Conservation (phyloP, 768 basidiomycete species). For the Megacollybia marginata region DNA sequence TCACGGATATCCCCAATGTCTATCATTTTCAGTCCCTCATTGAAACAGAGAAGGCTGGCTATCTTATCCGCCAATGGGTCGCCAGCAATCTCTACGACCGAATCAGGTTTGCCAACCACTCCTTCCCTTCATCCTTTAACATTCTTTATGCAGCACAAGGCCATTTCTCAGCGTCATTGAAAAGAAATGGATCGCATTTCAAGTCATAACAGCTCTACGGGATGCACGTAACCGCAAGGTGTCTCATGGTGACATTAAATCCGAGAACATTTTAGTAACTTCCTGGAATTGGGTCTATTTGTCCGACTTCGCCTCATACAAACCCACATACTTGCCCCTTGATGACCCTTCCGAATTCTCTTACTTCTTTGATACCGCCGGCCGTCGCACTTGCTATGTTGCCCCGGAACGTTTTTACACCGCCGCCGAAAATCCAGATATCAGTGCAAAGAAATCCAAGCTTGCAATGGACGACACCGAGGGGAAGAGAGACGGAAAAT, state of each 20-base stretch:
- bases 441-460: constrained; percentile 59
- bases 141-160: constrained; percentile 59
- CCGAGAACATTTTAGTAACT: constrained; percentile 92
- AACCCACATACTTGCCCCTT: constrained; percentile 90
- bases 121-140: neutral
- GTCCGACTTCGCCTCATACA: constrained; percentile 93
- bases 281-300: constrained; percentile 95
- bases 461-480: constrained; percentile 45
- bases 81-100: constrained; percentile 94
- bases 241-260: constrained; percentile 98
- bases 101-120: constrained; percentile 62
- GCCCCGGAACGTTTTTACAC: constrained; percentile 95
- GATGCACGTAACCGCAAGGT: constrained; percentile 80
- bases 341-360: constrained; percentile 98
- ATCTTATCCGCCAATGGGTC: constrained; percentile 90
- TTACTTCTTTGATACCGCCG: constrained; percentile 95
- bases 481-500: constrained; percentile 68
- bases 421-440: constrained; percentile 56
- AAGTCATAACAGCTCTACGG: constrained; percentile 77
- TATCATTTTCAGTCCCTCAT: constrained; percentile 85
- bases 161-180: constrained; percentile 89
- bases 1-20: constrained; percentile 81
- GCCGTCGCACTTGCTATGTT: constrained; percentile 88
- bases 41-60: constrained; percentile 95
- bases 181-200: constrained; percentile 98